These are phyloP conservation scores for Orbilia oligospora DNA, from an alignment of 2,329 filamentous ascomycete genomes.

Conservation along the genomic window DNA sequence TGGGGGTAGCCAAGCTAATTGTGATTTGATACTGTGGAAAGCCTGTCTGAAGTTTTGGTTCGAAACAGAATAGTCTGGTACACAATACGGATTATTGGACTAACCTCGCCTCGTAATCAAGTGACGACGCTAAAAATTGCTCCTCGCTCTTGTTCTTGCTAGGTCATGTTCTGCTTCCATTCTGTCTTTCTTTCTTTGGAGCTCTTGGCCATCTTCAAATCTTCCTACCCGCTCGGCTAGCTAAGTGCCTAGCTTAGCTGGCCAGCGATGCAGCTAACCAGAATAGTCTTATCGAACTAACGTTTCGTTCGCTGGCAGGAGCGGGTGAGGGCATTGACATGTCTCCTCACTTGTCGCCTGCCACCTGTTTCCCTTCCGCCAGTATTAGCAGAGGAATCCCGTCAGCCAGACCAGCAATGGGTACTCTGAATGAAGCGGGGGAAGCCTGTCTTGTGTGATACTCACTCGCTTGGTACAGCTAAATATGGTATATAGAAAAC, in stretches of 20 bases:
- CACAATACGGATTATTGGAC: constrained; percentile 7
- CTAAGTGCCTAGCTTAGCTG: constrained; percentile 29
- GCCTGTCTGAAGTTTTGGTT: constrained; percentile 27
- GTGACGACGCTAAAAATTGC: constrained; percentile 28
- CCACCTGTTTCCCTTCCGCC: constrained; percentile 45
- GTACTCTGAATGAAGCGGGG: constrained; percentile 1
- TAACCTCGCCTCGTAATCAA: constrained; percentile 34
- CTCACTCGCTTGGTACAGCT: constrained; percentile 50
- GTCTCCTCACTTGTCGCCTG: constrained; percentile 58
- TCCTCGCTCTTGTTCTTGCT: constrained; percentile 13
- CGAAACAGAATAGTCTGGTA: constrained; percentile 6
- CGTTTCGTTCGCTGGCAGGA: constrained; percentile 56
- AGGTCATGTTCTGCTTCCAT: neutral
- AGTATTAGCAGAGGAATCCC: neutral
- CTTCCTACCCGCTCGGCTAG: constrained; percentile 56
- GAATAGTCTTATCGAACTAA: constrained; percentile 37
- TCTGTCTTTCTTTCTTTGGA: constrained; percentile 40
- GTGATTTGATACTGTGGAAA: constrained; percentile 28
- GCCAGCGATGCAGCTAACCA: constrained; percentile 60
- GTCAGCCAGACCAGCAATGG: constrained; percentile 1
- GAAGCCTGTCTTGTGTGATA: constrained; percentile 18
- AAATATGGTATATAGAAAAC: constrained; percentile 51
- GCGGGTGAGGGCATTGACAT: constrained; percentile 36
- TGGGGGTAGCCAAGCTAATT: constrained; percentile 22
- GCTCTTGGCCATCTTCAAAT: constrained; percentile 43